A percentile compares a stretch with the other conserved stretches of the same genome.
These are phyloP conservation scores for Lupinus albus DNA, from an alignment of 306 rosid genomes.

Conservation along the genomic window DNA sequence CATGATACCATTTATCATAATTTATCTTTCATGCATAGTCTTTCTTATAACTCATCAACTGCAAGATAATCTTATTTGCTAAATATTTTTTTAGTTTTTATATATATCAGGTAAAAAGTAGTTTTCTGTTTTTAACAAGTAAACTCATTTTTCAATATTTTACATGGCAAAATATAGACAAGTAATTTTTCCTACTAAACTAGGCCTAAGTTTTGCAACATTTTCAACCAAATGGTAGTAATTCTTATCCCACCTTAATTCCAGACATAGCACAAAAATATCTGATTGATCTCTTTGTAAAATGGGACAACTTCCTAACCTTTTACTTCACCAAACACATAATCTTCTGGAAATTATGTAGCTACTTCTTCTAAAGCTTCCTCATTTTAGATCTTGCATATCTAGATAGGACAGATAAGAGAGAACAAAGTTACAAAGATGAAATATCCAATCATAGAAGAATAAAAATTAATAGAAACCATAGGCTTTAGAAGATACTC, in stretches of 20 bases:
- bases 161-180: not conserved
- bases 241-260: not conserved
- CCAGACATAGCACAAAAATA: not conserved
- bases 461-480: conserved; percentile 17
- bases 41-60: not conserved
- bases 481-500: conserved; percentile 58
- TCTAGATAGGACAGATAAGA: conserved; percentile 45
- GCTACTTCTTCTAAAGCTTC: conserved; percentile 57
- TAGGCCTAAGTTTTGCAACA: not conserved
- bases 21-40: not conserved
- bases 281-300: conserved; percentile 8
- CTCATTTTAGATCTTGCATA: conserved; percentile 97
- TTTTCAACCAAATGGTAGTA: conserved; percentile 7
- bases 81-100: not conserved
- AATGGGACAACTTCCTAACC: conserved; percentile 1
- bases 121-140: not conserved
- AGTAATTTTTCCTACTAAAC: not conserved
- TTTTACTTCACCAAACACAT: not conserved
- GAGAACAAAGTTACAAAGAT: conserved; percentile 12
- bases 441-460: not conserved
- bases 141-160: not conserved
- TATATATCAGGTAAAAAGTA: not conserved
- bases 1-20: too few species aligned
- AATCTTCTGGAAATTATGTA: conserved; percentile 25
- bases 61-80: not conserved